phyloP scores from a whole-genome alignment of 2,329 filamentous ascomycete genomes.

The Fusarium sp. region DNA sequence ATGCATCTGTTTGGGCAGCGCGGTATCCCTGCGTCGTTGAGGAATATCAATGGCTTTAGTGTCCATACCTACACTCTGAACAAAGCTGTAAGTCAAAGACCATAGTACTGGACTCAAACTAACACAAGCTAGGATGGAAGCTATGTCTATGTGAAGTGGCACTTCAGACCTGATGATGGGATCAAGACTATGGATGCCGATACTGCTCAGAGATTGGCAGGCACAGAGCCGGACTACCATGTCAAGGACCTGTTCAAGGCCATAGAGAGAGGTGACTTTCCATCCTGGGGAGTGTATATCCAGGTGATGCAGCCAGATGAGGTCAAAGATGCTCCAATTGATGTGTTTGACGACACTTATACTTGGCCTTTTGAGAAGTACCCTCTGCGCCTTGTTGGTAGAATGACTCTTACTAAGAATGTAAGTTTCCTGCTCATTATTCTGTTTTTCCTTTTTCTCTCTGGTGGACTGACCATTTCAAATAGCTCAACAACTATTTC shows the following conservation, averaged over 20 bases:
- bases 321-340: conserved; percentile 71
- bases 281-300: conserved; percentile 73
- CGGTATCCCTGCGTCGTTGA: conserved; percentile 61
- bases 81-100: conserved; percentile 27
- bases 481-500: conserved; percentile 70
- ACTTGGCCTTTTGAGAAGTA: conserved; percentile 75
- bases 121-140: conserved; percentile 54
- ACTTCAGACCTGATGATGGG: conserved; percentile 63
- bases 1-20: conserved; percentile 66
- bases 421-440: conserved; percentile 41
- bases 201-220: conserved; percentile 54
- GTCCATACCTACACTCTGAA: conserved; percentile 64
- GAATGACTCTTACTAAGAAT: conserved; percentile 75
- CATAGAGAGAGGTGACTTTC: conserved; percentile 71
- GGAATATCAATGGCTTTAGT: conserved; percentile 61
- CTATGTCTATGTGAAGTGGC: conserved; percentile 64
- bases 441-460: rapidly evolving
- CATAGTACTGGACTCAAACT: rapidly evolving
- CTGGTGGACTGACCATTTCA: rapidly evolving
- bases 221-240: conserved; percentile 66
- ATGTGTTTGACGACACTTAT: conserved; percentile 78
- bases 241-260: conserved; percentile 55
- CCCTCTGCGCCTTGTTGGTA: conserved; percentile 71
- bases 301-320: conserved; percentile 74
- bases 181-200: conserved; percentile 58